Conservation (phyloP, 2,329 filamentous ascomycete species). For the Hypoxylon sp. region DNA sequence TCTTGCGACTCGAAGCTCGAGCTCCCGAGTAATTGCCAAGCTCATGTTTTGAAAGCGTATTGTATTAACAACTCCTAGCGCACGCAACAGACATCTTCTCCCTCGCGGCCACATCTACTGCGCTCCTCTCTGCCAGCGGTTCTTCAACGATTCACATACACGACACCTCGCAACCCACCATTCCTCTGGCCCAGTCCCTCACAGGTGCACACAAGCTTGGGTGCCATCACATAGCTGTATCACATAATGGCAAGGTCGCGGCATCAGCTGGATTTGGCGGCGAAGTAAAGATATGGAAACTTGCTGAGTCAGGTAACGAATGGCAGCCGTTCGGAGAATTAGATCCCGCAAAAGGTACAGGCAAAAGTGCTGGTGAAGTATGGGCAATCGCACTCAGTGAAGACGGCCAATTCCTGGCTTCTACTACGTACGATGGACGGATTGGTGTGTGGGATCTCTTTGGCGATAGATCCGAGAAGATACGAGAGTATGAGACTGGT, state of each 20-base stretch:
- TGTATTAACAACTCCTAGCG: slow-evolving; percentile 63
- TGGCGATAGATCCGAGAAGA: slow-evolving; percentile 68
- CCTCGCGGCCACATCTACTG: slow-evolving; percentile 78
- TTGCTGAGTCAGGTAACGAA: slow-evolving; percentile 70
- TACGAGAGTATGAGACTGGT: slow-evolving; percentile 85
- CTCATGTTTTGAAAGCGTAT: slow-evolving; percentile 24
- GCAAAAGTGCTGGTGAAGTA: slow-evolving; percentile 75
- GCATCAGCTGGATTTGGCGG: slow-evolving; percentile 92
- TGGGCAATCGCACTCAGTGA: slow-evolving; percentile 91
- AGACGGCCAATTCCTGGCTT: slow-evolving; percentile 86
- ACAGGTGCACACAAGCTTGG: slow-evolving; percentile 85
- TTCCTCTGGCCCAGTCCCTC: slow-evolving; percentile 84
- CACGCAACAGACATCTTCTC: slow-evolving; percentile 89
- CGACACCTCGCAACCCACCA: slow-evolving; percentile 76
- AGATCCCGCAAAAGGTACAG: slow-evolving; percentile 47
- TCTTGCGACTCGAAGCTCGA: slow-evolving; percentile 23
- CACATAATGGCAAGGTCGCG: slow-evolving; percentile 75
- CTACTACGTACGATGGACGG: slow-evolving; percentile 86
- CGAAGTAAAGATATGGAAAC: slow-evolving; percentile 85
- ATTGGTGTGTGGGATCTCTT: slow-evolving; percentile 88
- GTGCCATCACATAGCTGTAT: slow-evolving; percentile 87
- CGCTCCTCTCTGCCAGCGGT: slow-evolving; percentile 86
- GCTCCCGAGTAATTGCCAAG: background rate
- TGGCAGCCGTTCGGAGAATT: slow-evolving; percentile 65
- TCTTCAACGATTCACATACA: slow-evolving; percentile 85